Evolutionary conservation across 495 filamentous ascomycete genomes (phyloP).

Genomic region (Annulohypoxylon maeteangense): DNA sequence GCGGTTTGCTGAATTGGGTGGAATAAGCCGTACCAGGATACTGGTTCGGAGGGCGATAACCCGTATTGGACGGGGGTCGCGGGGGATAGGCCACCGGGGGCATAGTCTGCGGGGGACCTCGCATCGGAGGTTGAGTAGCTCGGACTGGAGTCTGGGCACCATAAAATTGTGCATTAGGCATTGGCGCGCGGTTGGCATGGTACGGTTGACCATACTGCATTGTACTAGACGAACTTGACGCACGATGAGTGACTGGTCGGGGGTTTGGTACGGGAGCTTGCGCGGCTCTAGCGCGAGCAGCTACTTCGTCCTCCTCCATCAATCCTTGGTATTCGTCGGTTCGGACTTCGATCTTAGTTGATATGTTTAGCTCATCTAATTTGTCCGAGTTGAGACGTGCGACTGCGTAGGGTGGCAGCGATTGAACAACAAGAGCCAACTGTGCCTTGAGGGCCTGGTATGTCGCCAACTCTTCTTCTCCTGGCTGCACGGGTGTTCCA

Average conservation of each 20-base stretch:
- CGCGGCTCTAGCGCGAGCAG: conserved; percentile 51
- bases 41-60: conserved; percentile 41
- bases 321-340: conserved; percentile 77
- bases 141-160: conserved; percentile 54
- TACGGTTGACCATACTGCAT: conserved; percentile 54
- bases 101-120: conserved; percentile 45
- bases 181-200: conserved; percentile 50
- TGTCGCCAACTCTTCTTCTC: conserved; percentile 72
- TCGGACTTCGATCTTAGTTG: conserved; percentile 79
- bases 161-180: conserved; percentile 55
- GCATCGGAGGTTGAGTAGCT: conserved; percentile 42
- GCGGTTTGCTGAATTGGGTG: conserved; percentile 46
- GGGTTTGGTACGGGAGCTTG: conserved; percentile 49
- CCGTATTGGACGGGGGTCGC: conserved; percentile 46
- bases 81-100: conserved; percentile 40
- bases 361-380: conserved; percentile 81
- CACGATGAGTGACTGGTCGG: conserved; percentile 52
- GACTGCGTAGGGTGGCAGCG: conserved; percentile 84
- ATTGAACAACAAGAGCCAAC: conserved; percentile 75
- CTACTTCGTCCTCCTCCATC: conserved; percentile 85
- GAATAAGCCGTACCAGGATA: conserved; percentile 45
- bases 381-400: conserved; percentile 87
- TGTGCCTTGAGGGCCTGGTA: conserved; percentile 82
- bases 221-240: conserved; percentile 51
- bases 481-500: conserved; percentile 59